Base-by-base conservation (phyloP, 2,329 filamentous ascomycete species). In the Fusarium sp. region DNA sequence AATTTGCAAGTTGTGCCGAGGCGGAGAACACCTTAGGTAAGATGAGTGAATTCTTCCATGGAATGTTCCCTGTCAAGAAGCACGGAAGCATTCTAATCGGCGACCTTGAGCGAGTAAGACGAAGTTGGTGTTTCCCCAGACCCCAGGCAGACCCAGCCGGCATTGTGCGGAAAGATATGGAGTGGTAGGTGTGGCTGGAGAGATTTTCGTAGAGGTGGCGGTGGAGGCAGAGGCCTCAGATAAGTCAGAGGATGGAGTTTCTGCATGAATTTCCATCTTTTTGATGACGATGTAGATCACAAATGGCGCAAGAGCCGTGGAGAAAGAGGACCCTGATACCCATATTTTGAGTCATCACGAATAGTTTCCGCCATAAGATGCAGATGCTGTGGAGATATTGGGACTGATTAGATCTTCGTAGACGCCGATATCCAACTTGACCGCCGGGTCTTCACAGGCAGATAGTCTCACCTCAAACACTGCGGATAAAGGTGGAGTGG, bases 401-500 rank as follows among this genome's bases (percentile, higher is more conserved):
- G 16, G 9, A 36, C 20, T 38, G 20, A 28, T 50, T 50, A 50
- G 49, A 61, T 67, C 57, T 44, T 50, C 36, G 51, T 47, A 63
- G 47, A 41, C 57, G 42, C 58, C 58, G 51, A 65, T 46, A 42
- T 44, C 42, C 30, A 40, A 40, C 41, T 65, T 69, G 65, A 69
- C 65, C 65, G 65, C 65, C 52, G 59, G 52, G 42, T 62, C 38
- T 23, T 23, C 23, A 23, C 23, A 23, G 23, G 23, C 23, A 23
- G 23, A 23, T 23, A 23, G 23, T 23, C 23, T 23, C 23, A 30
- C 53, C 51, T 49, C 34, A 52, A 34, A 20, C 49, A 55, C 61
- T 50, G 26, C 54, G 65, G 65, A 68, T 66, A 68, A 65, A 53
- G 60, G 65, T 62, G 66, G 65, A 60, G 65, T 65, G 60, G 12